These are phyloP conservation scores for Colletotrichum sp. DNA, from an alignment of 2,329 filamentous ascomycete genomes.

Conservation along the genomic window DNA sequence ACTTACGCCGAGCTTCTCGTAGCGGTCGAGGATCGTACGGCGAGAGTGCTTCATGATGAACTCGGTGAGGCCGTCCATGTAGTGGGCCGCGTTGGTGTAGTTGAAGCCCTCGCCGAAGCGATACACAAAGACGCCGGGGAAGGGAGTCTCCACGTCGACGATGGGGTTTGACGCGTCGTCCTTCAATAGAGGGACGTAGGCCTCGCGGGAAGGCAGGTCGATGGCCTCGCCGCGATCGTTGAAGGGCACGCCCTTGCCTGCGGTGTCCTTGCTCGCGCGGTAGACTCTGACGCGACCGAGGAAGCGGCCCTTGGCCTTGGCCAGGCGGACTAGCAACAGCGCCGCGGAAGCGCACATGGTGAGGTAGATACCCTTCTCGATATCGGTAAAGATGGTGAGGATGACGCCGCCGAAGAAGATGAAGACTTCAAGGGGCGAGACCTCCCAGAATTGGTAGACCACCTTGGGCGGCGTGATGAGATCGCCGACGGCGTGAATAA, in stretches of 20 bases:
- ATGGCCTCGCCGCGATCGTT: constrained; percentile 19
- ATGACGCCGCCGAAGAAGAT: constrained; percentile 79
- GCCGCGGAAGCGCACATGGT: constrained; percentile 48
- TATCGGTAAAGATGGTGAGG: constrained; percentile 52
- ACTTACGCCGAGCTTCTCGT: constrained; percentile 53
- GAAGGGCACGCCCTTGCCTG: constrained; percentile 20
- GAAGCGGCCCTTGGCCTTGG: constrained; percentile 52
- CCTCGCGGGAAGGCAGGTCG: constrained; percentile 28
- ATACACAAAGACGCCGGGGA: constrained; percentile 57
- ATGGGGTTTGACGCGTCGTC: constrained; percentile 50
- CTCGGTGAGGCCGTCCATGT: constrained; percentile 46
- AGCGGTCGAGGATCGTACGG: constrained; percentile 42
- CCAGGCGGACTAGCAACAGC: constrained; percentile 49
- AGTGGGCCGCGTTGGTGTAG: constrained; percentile 55
- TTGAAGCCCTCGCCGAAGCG: constrained; percentile 57
- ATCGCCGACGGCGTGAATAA: constrained; percentile 84
- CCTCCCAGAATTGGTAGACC: constrained; percentile 79
- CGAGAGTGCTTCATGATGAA: constrained; percentile 45
- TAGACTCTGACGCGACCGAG: constrained; percentile 41
- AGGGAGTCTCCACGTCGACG: constrained; percentile 44
- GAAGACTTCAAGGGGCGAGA: constrained; percentile 74
- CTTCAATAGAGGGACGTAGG: constrained; percentile 46
- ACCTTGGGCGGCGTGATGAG: constrained; percentile 75
- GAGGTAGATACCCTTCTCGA: constrained; percentile 56
- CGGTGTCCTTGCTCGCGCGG: constrained; percentile 20